phyloP scores from a whole-genome alignment of 2,329 filamentous ascomycete species.

The Alternaria brassicicola region DNA sequence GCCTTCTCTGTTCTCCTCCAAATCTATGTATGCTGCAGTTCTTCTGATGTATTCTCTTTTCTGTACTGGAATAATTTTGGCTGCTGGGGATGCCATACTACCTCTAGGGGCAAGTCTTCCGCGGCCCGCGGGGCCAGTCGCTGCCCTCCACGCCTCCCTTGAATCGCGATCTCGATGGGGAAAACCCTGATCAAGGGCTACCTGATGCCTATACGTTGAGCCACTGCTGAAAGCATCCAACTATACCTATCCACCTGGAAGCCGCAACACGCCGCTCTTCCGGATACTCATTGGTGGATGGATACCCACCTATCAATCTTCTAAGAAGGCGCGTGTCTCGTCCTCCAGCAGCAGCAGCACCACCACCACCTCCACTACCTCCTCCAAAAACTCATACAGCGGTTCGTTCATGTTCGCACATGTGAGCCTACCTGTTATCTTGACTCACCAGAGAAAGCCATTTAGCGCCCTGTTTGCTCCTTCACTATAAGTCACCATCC shows the following conservation, averaged over 20 bases:
- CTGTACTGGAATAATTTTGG: not conserved
- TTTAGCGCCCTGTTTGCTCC: not conserved
- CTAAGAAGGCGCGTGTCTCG: not conserved
- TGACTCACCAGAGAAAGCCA: not conserved
- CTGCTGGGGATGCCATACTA: not conserved
- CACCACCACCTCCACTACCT: too few species aligned
- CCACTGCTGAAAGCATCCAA: not conserved
- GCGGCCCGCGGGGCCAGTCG: not conserved
- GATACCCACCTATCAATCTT: slow-evolving; percentile 1
- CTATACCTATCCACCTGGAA: not conserved
- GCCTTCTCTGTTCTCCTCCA: not conserved
- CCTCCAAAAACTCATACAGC: too few species aligned
- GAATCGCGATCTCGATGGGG: slow-evolving; percentile 8
- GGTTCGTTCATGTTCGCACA: not conserved
- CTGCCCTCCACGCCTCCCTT: not conserved
- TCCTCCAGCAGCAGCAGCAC: not conserved
- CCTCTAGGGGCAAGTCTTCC: not conserved
- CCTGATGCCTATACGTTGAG: not conserved
- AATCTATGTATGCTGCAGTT: not conserved
- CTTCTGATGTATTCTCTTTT: not conserved
- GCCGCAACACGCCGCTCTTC: not conserved
- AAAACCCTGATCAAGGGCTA: slow-evolving; percentile 3
- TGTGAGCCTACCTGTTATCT: not conserved
- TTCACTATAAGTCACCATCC: not conserved
- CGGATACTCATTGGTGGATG: not conserved